These are phyloP conservation scores for Saururus chinensis DNA, from an alignment of 164 flowering plant genomes.

Conservation along the genomic window DNA sequence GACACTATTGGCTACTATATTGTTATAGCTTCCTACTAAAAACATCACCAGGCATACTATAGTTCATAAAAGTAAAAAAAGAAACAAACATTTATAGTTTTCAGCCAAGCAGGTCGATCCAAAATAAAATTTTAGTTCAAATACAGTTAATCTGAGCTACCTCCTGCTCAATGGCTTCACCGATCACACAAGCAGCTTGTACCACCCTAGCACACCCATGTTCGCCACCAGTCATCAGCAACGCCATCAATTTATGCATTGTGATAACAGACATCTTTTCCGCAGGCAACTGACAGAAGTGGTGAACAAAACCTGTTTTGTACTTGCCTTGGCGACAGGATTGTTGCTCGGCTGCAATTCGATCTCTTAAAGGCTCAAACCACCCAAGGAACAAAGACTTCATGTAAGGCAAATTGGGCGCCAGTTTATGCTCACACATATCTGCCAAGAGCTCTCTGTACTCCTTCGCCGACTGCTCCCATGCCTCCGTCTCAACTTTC, in stretches of 20 bases:
- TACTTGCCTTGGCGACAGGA: constrained; percentile 32
- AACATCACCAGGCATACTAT: background rate
- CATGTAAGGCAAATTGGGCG: constrained; percentile 92
- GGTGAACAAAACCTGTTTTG: constrained; percentile 34
- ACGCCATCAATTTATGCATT: constrained; percentile 86
- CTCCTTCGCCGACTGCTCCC: constrained; percentile 80
- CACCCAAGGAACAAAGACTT: constrained; percentile 92
- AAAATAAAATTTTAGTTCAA: background rate
- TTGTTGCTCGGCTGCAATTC: constrained; percentile 61
- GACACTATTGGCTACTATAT: background rate
- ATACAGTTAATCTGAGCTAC: constrained; percentile 20
- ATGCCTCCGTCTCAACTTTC: constrained; percentile 84
- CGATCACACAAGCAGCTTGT: constrained; percentile 64
- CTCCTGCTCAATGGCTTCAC: constrained; percentile 96
- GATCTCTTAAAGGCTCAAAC: constrained; percentile 77
- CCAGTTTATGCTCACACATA: constrained; percentile 85
- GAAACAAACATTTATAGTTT: background rate
- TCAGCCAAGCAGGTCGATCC: background rate
- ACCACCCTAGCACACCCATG: constrained; percentile 64
- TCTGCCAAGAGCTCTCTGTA: constrained; percentile 72
- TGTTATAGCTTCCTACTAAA: background rate
- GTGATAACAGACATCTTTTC: constrained; percentile 93
- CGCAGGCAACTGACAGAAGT: constrained; percentile 63
- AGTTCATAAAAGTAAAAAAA: background rate
- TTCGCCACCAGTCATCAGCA: constrained; percentile 69